phyloP scores from a whole-genome alignment of 2,329 filamentous ascomycete species.

The Epichloe coenophiala region DNA sequence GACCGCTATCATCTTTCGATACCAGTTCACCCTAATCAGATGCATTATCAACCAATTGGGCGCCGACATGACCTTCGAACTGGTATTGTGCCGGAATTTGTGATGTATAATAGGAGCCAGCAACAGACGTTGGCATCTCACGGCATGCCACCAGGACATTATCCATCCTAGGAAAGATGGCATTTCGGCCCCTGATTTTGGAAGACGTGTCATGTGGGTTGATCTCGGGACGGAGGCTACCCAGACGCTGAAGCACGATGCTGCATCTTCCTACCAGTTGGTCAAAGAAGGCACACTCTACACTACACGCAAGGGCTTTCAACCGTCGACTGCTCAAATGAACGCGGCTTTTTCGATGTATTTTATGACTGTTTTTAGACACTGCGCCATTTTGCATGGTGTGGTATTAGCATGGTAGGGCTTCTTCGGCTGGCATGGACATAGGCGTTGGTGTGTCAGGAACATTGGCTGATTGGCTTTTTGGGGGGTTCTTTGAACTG shows the following conservation, averaged over 20 bases:
- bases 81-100: slow-evolving; percentile 56
- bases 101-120: slow-evolving; percentile 21
- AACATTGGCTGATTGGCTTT: neutral
- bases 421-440: slow-evolving; percentile 2
- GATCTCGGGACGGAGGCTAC: neutral
- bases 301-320: neutral
- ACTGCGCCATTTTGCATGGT: slow-evolving; percentile 10
- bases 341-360: slow-evolving; percentile 1
- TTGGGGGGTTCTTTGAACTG: neutral
- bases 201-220: neutral
- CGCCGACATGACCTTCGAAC: slow-evolving; percentile 54
- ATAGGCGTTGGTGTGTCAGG: slow-evolving; percentile 15
- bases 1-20: slow-evolving; percentile 54
- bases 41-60: slow-evolving; percentile 72
- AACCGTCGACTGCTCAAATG: neutral
- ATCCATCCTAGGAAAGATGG: slow-evolving; percentile 21
- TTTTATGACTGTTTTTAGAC: slow-evolving; percentile 9
- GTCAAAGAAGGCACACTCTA: no score
- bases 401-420: slow-evolving; percentile 12
- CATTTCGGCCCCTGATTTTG: slow-evolving; percentile 4
- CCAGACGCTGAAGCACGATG: neutral
- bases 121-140: slow-evolving; percentile 15
- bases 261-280: neutral
- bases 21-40: slow-evolving; percentile 51
- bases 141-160: slow-evolving; percentile 18